These are phyloP conservation scores for Aureobasidium sp. DNA, from an alignment of 2,329 filamentous ascomycete species.

Conservation along the genomic window DNA sequence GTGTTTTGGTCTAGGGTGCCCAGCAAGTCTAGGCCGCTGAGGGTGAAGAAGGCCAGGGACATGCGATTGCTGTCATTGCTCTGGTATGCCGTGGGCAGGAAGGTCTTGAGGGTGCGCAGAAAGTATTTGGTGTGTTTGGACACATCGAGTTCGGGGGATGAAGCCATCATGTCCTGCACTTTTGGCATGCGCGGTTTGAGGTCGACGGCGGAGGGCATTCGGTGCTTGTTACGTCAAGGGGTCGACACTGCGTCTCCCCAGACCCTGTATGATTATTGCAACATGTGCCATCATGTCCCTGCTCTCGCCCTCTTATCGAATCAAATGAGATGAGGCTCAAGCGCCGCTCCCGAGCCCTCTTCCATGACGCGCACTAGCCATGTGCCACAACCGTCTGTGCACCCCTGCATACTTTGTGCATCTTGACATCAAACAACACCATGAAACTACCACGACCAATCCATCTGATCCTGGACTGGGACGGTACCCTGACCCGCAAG, in stretches of 20 bases:
- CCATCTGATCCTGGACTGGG: slow-evolving; percentile 41
- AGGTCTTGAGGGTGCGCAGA: slow-evolving; percentile 75
- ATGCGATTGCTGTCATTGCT: slow-evolving; percentile 86
- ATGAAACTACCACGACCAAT: slow-evolving; percentile 19
- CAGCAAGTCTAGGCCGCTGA: slow-evolving; percentile 79
- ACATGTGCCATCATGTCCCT: not conserved
- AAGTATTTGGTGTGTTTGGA: slow-evolving; percentile 61
- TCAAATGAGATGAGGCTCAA: slow-evolving; percentile 3
- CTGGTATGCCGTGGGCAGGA: slow-evolving; percentile 71
- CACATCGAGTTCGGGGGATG: slow-evolving; percentile 8
- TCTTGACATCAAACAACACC: not conserved
- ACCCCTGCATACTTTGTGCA: not conserved
- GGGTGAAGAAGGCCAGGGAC: slow-evolving; percentile 80
- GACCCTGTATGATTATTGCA: not conserved
- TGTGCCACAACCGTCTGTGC: not conserved
- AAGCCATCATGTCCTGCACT: slow-evolving; percentile 5
- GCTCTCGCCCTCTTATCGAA: not conserved
- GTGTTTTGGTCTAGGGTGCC: slow-evolving; percentile 53
- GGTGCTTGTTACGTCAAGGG: not conserved
- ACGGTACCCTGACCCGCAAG: slow-evolving; percentile 39
- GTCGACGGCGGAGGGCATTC: not conserved
- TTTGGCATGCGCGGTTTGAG: not conserved
- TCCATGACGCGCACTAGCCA: slow-evolving; percentile 10
- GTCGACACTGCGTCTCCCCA: not conserved
- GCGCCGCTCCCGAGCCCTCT: not conserved